Conservation (phyloP, 345 rosid genomes). For the Populus simonii region DNA sequence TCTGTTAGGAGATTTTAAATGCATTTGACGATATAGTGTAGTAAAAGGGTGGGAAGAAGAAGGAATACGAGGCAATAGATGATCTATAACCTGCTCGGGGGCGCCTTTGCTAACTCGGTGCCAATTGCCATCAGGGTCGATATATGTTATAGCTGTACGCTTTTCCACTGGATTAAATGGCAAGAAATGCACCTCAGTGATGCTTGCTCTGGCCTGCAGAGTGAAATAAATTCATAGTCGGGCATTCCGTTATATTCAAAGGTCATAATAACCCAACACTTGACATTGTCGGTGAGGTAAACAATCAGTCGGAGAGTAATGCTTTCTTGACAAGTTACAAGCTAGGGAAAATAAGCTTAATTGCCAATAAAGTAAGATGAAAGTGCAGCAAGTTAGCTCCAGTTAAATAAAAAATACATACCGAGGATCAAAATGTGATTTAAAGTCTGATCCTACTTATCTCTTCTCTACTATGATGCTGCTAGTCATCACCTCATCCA, state of each 20-base stretch:
- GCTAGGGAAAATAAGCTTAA: not conserved
- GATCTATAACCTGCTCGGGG: slow-evolving; percentile 62
- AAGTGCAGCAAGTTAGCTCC: not conserved
- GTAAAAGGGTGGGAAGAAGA: not conserved
- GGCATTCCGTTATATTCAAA: not conserved
- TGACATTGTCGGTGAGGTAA: not conserved
- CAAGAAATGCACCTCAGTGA: slow-evolving; percentile 71
- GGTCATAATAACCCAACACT: not conserved
- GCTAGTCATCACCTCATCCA: not conserved
- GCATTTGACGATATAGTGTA: not conserved
- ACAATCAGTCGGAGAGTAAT: not conserved
- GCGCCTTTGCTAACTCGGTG: slow-evolving; percentile 83
- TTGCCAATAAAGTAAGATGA: not conserved
- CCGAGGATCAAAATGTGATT: not conserved
- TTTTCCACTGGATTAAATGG: slow-evolving; percentile 88
- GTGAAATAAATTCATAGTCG: not conserved
- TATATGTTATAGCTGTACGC: slow-evolving; percentile 82
- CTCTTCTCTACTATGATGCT: not conserved
- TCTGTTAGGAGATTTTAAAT: slow-evolving; percentile 28
- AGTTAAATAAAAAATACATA: not conserved
- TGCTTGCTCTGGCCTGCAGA: slow-evolving; percentile 67
- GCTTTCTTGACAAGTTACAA: not conserved
- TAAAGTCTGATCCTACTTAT: not conserved
- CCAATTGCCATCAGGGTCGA: slow-evolving; percentile 62
- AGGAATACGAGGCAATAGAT: not conserved